Base-by-base conservation (phyloP, 768 basidiomycete genomes). In the Hericium erinaceus region DNA sequence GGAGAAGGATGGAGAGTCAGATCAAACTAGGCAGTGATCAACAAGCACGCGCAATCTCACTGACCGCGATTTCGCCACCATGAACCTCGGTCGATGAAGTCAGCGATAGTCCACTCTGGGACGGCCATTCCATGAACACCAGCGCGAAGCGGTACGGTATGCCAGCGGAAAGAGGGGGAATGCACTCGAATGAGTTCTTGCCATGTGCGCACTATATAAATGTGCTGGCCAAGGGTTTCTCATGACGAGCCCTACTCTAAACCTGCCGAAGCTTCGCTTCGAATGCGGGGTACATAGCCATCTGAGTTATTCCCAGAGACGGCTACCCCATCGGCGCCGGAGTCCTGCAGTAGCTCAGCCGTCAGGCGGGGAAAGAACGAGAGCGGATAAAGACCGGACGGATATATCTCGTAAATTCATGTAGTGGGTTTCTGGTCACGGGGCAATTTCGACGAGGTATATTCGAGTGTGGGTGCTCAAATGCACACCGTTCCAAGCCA, bases 21-120 rank as follows among this genome's bases (percentile, higher is more conserved):
- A 8, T 50, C 15, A 15, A 20, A 26, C 28, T 12, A 20, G 33
- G 41, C 16, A 4, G 10, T 26, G 28, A 37, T n/a, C 20, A 48
- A 7, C 24, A 18, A 40, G 10, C 48, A 51, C 50, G 26, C 10
- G 49, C 11, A 26, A 26, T 46, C 13, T 8, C 10, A 39, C 74
- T 46, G 63, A 83, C 84, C 82, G 59, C 74, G 74, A 69, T 84
- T 83, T 56, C 63, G 74, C 83, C 82, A 83, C 83, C 83, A 85
- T 12, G 73, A 71, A 13, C 81, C 82, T 60, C 69, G 68, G 66
- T 85, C 77, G 54, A 85, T 78, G 65, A 82, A 81, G 66, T 83
- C 79, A 51, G 78, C 75, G 38, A 85, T 70, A 13, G 83, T 78
- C 77, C 76, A 78, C 66, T 75, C 77, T 48, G 77, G 75, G 24